Evolutionary conservation across 2,329 filamentous ascomycete genomes (phyloP).

Genomic region (Aureobasidium pullulans): DNA sequence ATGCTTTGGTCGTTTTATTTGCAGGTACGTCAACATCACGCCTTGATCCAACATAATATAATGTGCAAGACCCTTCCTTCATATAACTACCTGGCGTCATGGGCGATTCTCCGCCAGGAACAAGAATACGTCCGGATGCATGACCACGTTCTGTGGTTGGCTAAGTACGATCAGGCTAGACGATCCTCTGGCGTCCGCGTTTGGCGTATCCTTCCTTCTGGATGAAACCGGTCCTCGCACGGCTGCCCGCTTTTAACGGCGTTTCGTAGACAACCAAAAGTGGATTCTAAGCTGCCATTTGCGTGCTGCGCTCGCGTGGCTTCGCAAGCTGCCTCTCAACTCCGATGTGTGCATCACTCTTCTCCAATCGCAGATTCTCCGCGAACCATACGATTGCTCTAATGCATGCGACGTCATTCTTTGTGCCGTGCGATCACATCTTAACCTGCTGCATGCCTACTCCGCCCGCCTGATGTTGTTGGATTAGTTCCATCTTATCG

Average conservation of each 20-base stretch:
- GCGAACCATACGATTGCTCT: constrained; percentile 3
- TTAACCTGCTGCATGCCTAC: constrained; percentile 1
- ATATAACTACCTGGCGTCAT: constrained; percentile 13
- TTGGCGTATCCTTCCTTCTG: constrained; percentile 10
- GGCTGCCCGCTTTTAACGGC: constrained; percentile 9
- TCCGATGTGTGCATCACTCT: constrained; percentile 9
- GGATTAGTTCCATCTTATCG: neutral
- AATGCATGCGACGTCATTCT: constrained; percentile 11
- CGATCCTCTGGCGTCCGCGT: constrained; percentile 14
- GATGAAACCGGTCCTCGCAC: constrained; percentile 11
- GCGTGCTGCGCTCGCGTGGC: constrained; percentile 15
- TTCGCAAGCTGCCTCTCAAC: constrained; percentile 5
- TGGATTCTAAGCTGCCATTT: constrained; percentile 11
- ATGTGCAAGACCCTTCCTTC: constrained; percentile 5
- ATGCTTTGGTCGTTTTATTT: neutral
- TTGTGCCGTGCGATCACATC: constrained; percentile 3
- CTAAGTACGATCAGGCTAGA: constrained; percentile 12
- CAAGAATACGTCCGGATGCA: constrained; percentile 7
- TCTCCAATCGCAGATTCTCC: constrained; percentile 13
- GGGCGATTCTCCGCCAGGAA: constrained; percentile 11
- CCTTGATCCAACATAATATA: constrained; percentile 1
- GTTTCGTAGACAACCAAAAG: constrained; percentile 14
- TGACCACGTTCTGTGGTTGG: constrained; percentile 5
- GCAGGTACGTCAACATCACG: constrained; percentile 3
- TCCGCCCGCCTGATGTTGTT: neutral